Base-by-base conservation (phyloP, 2,329 filamentous ascomycete genomes). In the Sclerotinia borealis region DNA sequence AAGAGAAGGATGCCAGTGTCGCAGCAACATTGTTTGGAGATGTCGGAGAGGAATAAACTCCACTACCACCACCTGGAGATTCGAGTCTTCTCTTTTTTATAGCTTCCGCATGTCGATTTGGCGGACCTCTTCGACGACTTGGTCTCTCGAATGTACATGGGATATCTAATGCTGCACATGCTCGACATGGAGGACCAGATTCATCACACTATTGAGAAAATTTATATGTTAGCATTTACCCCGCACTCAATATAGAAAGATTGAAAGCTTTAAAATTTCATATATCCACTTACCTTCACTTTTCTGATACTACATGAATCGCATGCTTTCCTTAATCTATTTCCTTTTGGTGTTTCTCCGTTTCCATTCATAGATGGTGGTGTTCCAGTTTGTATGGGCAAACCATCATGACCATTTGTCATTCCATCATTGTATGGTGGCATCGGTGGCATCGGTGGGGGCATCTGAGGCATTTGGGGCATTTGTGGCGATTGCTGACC, bases 101-200 rank as follows among this genome's bases (percentile, higher is more conserved):
- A 25, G 83, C 84, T 76, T 88, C 86, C 22, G 85, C 85, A 76
- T 88, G 85, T 67, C 82, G 78, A 70, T 89, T 89, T 37, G 86
- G 85, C 41, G 86, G 86, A 6, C 86, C 86, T 70, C 86, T 79
- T 64, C 86, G 80, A 63, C 84, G 79, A 71, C 83, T 87, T 31
- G 85, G 85, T 66, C 86, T 79, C 54, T 86, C 80, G 72, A 86
- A 88, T 63, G 86, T 89, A 73, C 86, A 89, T 31, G 85, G 85
- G 55, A 89, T 88, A 66, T 87, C 85, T 67, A 89, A 78, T 59
- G 82, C 81, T 48, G 83, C 79, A 74, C 86, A 89, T 52, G 85
- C 85, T 72, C 82, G 79, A 76, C 86, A 89, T 52, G 86, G 86
- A 34, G 85, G 84, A n/a, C 85, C 85, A 47, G 80, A 79, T 70